Evolutionary conservation across 1,139 yeast species (phyloP).

Genomic region (Yamadazyma mexicana): DNA sequence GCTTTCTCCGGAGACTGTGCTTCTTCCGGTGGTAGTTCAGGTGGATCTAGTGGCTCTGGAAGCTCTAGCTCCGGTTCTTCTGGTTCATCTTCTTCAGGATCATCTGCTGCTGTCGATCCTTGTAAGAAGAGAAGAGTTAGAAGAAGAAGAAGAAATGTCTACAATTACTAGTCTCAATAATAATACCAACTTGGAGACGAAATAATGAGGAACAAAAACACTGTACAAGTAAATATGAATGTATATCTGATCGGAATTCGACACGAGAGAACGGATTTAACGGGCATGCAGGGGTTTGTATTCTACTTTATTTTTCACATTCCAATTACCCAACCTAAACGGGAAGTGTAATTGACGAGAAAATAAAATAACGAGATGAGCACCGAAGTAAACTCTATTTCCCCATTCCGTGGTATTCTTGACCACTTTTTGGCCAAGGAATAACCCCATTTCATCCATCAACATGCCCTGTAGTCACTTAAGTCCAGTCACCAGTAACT

Average conservation of each 20-base stretch:
- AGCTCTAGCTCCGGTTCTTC: conserved; percentile 12
- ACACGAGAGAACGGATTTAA: no score
- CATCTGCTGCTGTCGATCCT: conserved; percentile 20
- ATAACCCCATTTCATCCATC: no score
- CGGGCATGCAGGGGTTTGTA: no score
- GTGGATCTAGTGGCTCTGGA: conserved; percentile 12
- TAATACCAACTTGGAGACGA: conserved; percentile 1
- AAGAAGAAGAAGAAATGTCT: conserved; percentile 30
- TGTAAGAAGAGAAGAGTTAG: conserved; percentile 41
- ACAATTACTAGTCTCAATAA: conserved; percentile 21
- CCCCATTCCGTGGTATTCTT: no score
- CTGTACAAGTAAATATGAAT: not conserved
- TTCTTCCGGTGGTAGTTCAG: conserved; percentile 11
- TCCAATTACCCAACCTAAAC: not conserved
- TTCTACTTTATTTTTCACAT: not conserved
- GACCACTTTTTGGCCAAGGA: no score
- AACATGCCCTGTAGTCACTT: no score
- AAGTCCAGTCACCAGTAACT: no score
- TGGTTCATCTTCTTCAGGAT: conserved; percentile 13
- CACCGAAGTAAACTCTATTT: no score
- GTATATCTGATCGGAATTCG: not conserved
- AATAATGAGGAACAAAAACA: not conserved
- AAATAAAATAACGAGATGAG: no score
- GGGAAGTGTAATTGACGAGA: not conserved
- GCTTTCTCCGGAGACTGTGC: conserved; percentile 43